Evolutionary conservation across 352 stramenopile species (phyloP), one percentile per base, ranked within the genome.

Genomic region (Globisporangium polare): DNA sequence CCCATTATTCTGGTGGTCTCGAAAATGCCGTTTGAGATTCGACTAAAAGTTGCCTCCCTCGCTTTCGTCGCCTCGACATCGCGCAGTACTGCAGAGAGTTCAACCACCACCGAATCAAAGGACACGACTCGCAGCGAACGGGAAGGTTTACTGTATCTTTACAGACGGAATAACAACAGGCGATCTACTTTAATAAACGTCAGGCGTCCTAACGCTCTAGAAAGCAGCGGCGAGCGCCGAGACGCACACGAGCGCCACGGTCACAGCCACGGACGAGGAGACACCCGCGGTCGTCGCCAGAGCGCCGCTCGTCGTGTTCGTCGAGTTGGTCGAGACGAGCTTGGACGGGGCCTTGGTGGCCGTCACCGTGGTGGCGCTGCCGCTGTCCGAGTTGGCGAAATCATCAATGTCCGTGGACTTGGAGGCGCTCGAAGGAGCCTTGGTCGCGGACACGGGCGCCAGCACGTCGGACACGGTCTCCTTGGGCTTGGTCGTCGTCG

Each of bases 181-280:
- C 4, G 13, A 5, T 42, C 37, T 42, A 53, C 47, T 20, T 12
- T 20, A 12, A n/a, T n/a, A n/a, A n/a, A n/a, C n/a, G n/a, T n/a
- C n/a, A n/a, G n/a, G n/a, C n/a, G n/a, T n/a, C n/a, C n/a, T n/a
- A n/a, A n/a, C n/a, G n/a, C 27, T 22, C 51, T 42, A 42, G 3
- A 57, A 56, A 5, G 72, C 12, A 22, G 58, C 66, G 17, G 58
- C 18, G 15, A 65, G 42, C 2, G 67, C 53, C 26, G 60, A 42
- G n/a, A 60, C 43, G 20, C 58, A 62, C 4, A 55, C 27, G 7
- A 55, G 24, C 49, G 49, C 27, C 15, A 55, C 18, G 4, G 27
- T 27, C 17, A 18, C 27, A 22, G 49, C 49, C 5, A 55, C 15
- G 6, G 49, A 55, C 17, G 27, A 27, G 13, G 49, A 41, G 6